Conservation (phyloP, 495 filamentous ascomycete species). For the Gamarada debralockiae region DNA sequence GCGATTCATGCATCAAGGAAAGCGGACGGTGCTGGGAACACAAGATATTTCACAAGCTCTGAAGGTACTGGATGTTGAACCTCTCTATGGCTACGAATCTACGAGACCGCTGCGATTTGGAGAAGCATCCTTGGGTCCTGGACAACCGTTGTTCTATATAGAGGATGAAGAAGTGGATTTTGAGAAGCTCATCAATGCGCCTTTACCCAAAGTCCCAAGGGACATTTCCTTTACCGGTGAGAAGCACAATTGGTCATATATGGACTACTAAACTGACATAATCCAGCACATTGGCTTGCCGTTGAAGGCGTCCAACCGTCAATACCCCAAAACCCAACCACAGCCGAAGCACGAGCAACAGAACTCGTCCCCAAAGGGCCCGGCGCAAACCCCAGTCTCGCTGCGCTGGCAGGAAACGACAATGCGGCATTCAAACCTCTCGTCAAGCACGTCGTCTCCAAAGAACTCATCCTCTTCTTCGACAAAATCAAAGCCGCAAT, state of each 20-base stretch:
- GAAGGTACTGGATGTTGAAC: conserved; percentile 83
- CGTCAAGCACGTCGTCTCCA: conserved; percentile 92
- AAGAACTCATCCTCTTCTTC: conserved; percentile 96
- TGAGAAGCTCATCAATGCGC: conserved; percentile 95
- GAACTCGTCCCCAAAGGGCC: conserved; percentile 87
- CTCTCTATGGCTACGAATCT: conserved; percentile 92
- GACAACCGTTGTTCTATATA: conserved; percentile 95
- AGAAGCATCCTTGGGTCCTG: conserved; percentile 87
- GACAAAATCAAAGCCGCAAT: conserved; percentile 86
- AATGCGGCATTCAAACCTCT: conserved; percentile 79
- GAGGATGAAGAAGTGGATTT: conserved; percentile 99
- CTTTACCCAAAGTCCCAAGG: conserved; percentile 89
- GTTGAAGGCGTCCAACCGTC: conserved; percentile 95
- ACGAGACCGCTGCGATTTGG: conserved; percentile 83
- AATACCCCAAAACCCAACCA: conserved; percentile 91
- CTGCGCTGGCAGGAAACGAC: conserved; percentile 77
- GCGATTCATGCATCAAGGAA: conserved; percentile 88
- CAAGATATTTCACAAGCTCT: conserved; percentile 83
- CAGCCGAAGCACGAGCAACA: conserved; percentile 70
- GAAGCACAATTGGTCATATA: conserved; percentile 11
- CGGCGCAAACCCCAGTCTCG: conserved; percentile 74
- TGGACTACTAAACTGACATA: background rate
- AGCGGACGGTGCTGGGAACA: conserved; percentile 77
- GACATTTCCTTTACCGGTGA: conserved; percentile 87
- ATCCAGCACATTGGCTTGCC: conserved; percentile 88